A percentile compares a stretch with the other conserved stretches of the same genome.
Conservation (phyloP, 805 yeast genomes). For the Komagataella pseudopastoris region DNA sequence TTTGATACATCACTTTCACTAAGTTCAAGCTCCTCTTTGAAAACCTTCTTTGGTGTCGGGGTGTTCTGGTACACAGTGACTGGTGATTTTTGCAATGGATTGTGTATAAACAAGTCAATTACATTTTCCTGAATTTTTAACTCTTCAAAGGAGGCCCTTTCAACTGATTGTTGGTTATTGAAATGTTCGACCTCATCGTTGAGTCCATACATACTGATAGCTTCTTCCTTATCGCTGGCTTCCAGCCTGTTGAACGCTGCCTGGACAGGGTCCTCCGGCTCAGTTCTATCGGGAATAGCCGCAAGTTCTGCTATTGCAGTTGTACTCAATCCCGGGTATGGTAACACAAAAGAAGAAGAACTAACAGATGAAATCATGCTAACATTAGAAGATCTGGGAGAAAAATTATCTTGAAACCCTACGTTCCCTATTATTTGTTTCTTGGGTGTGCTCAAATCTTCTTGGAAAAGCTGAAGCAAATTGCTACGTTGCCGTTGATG, state of each 20-base stretch:
- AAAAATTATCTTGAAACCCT: not conserved
- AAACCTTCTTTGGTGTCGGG: not conserved
- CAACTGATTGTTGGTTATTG: not conserved
- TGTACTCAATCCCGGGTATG: conserved; percentile 34
- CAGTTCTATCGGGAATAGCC: conserved; percentile 69
- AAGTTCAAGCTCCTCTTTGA: not conserved
- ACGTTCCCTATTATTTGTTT: not conserved
- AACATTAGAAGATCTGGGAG: not conserved
- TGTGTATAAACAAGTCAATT: conserved; percentile 16
- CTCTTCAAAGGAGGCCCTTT: conserved; percentile 12
- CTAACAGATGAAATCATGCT: conserved; percentile 10
- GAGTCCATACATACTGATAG: conserved; percentile 10
- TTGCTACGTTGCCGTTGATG: not conserved
- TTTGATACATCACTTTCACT: not conserved
- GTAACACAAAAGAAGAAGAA: conserved; percentile 18
- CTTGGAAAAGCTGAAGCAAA: not conserved
- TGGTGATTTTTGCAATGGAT: not conserved
- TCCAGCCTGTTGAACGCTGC: conserved; percentile 69
- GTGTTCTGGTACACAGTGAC: not conserved
- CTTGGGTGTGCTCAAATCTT: not conserved
- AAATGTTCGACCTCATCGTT: conserved; percentile 13
- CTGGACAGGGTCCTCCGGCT: conserved; percentile 55
- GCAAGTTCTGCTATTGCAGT: conserved; percentile 65
- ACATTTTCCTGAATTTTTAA: conserved; percentile 17
- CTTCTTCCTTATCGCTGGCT: conserved; percentile 4